These are phyloP conservation scores for Phaffia tasmanica DNA, from an alignment of 768 basidiomycete genomes.

Conservation along the genomic window DNA sequence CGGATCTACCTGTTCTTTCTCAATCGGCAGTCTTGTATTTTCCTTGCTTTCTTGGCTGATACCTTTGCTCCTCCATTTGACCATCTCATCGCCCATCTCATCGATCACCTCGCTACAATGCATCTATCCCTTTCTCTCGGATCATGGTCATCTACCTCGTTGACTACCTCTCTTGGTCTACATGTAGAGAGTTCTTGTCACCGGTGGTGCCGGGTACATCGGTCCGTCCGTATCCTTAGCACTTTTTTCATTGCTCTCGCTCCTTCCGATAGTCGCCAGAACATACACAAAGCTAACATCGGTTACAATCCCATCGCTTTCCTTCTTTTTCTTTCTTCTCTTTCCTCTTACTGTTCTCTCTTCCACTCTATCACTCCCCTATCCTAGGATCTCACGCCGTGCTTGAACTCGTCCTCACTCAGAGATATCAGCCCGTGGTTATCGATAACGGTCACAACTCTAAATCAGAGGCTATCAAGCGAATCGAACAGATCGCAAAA, in stretches of 20 bases:
- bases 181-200: slow-evolving; percentile 53
- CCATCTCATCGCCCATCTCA: background rate
- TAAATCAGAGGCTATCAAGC: slow-evolving; percentile 57
- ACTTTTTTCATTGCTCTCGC: background rate
- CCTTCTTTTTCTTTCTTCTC: background rate
- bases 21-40: background rate
- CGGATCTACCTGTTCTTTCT: no score
- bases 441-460: slow-evolving; percentile 96
- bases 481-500: slow-evolving; percentile 68
- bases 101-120: background rate
- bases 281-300: no score
- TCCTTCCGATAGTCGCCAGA: background rate
- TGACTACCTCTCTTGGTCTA: background rate
- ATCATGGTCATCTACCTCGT: no score
- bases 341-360: background rate
- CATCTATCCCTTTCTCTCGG: background rate
- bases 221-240: slow-evolving; percentile 43
- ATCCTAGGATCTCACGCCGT: slow-evolving; percentile 80
- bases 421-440: slow-evolving; percentile 81
- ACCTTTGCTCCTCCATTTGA: background rate
- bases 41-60: slow-evolving; percentile 1
- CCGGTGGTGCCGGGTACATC: slow-evolving; percentile 82
- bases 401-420: slow-evolving; percentile 69
- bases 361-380: background rate
- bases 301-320: background rate